Base-by-base conservation (phyloP, 352 stramenopile genomes). In the Globisporangium perplexum region DNA sequence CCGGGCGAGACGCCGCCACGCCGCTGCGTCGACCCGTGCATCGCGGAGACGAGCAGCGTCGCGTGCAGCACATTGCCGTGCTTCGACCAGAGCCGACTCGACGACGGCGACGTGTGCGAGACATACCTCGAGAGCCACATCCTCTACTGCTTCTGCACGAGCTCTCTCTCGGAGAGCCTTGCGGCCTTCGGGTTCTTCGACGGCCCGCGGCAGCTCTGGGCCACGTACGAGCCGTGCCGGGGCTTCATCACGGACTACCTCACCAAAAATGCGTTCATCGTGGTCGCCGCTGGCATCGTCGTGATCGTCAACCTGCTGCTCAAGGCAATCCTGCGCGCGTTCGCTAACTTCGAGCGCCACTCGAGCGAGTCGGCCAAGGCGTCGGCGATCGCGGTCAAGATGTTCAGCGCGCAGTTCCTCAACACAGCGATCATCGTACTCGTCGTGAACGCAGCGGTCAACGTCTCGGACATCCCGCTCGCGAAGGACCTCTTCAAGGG, bases 351-450 rank as follows among this genome's bases (percentile, higher is more conserved):
- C 45, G 85, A 95, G 53, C 56, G 65, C 0, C 85, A 93, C 50
- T 79, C 77, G n/a, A 93, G 81, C 42, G 83, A 93, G 59, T 93
- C 85, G 0, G 63, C 75, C 22, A 92, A 93, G 63, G 80, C 83
- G 14, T 77, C 75, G 0, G 77, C 77, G 0, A 72, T 93, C 36
- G 74, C 77, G 5, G 33, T 90, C 41, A 95, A 93, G 55, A 86
- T 93, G 68, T 91, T 93, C 28, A 54, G 56, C 17, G 74, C 85
- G 4, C 83, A 93, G 55, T 92, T 93, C 24, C 61, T 95, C 18
- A 95, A 90, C 63, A 95, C 85, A 0, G 81, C 79, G 1, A 67
- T 95, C 20, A 89, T 95, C 43, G 79, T 95, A 12, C 33, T 39
- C 11, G 33, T 39, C 33, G 33, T 39, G 11, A 39, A 39, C 33